Conservation (phyloP, 2,329 filamentous ascomycete genomes). For the Biscogniauxia mediterranea region DNA sequence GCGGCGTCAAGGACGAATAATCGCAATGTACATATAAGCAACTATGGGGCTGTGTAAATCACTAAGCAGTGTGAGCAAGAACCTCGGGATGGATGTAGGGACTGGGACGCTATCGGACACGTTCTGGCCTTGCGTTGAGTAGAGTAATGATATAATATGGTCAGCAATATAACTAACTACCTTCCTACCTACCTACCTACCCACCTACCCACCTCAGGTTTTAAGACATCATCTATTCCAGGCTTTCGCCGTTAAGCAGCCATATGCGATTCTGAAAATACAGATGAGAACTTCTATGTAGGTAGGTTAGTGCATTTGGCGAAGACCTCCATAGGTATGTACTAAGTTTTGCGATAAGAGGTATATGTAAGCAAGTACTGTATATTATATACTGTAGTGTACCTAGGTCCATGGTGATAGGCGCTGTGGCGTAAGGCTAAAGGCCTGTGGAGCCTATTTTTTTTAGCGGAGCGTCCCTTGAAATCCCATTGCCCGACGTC, state of each 20-base stretch:
- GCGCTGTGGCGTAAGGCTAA: background rate
- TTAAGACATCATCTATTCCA: no score
- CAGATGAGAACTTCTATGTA: no score
- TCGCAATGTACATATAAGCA: conserved; percentile 13
- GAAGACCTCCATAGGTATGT: no score
- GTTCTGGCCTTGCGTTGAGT: background rate
- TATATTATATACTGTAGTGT: no score
- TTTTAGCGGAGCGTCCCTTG: background rate
- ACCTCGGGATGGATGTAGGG: background rate
- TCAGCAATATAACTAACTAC: background rate
- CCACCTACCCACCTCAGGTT: no score
- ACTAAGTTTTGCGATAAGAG: no score
- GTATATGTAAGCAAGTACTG: no score
- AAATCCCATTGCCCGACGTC: conserved; percentile 26
- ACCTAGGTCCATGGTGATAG: background rate
- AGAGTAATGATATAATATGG: background rate
- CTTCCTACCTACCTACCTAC: no score
- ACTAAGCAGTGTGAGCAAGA: background rate
- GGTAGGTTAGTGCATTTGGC: no score
- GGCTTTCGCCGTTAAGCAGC: background rate
- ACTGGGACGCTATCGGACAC: background rate
- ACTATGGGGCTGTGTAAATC: background rate
- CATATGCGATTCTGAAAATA: background rate
- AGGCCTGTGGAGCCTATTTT: background rate
- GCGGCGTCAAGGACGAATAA: conserved; percentile 72